Base-by-base conservation (phyloP, 805 yeast species). In the Nakazawaea wyomingensis region DNA sequence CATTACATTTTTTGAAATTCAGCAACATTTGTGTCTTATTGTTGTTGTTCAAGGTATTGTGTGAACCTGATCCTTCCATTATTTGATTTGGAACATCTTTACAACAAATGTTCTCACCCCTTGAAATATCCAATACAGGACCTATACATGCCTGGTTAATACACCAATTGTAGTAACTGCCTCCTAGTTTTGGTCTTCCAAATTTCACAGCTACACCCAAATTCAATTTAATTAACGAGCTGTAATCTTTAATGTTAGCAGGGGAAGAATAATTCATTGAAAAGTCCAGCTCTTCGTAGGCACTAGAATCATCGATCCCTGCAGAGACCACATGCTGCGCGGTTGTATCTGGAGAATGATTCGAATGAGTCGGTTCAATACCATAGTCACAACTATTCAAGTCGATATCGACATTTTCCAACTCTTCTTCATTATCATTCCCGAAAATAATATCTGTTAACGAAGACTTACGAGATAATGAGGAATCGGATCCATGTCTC, bases 111-210 rank as follows among this genome's bases (percentile, higher is more conserved):
- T 61, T 50, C 39, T 56, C 48, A 11, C 68, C 69, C 26, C 50
- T 54, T 21, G 50, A 39, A 5, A 60, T 37, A 42, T 58, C 62
- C 11, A 62, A 56, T 28, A 61, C 40, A 1, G 67, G 67, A 1
- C 68, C 66, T 31, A 54, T 56, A 49, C 69, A 64, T 4, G 67
- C 55, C 3, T 66, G 62, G 21, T 76, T 72, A 22, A 74, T 54
- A 50, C 82, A 76, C 84, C 84, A 78, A 37, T 68, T 67, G 46
- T 76, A 76, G 47, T 77, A 76, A n/a, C 64, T 61, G 3, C 69
- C 55, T 4, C 78, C 77, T 37, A 78, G 56, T 38, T 66, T 68
- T 3, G 84, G 84, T 50, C 83, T 66, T 3, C 82, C 82, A 49
- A 63, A 64, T 13, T 57, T 29, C 16, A 44, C 43, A 13, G 39